These are phyloP conservation scores for Ustilago loliicola DNA, from an alignment of 1,284 basidiomycete species.

Conservation along the genomic window DNA sequence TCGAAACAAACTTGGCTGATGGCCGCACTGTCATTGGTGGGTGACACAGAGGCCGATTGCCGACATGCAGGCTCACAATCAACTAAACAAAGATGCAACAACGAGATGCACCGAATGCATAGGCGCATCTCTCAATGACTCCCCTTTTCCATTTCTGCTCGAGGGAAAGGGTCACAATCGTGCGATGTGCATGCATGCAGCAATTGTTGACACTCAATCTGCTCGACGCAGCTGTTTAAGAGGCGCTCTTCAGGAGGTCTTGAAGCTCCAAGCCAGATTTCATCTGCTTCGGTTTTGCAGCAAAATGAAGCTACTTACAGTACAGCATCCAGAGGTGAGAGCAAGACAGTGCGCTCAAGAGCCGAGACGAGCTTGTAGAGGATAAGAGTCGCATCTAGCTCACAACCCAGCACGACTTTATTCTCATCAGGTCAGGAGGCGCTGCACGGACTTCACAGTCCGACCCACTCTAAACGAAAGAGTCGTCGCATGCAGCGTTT, in stretches of 20 bases:
- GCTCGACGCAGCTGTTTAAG: too few relatives aligned
- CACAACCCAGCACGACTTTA: too few relatives aligned
- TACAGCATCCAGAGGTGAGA: too few relatives aligned
- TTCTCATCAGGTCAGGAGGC: background rate
- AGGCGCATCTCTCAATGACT: background rate
- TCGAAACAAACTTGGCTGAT: too few relatives aligned
- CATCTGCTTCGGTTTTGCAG: background rate
- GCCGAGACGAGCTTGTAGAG: too few relatives aligned
- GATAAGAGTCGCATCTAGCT: too few relatives aligned
- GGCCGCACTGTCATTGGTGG: background rate
- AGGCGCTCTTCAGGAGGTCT: too few relatives aligned
- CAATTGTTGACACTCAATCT: background rate
- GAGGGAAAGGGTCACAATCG: too few relatives aligned
- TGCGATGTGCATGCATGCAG: background rate
- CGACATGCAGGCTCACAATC: slow-evolving; percentile 7
- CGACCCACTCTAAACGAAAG: too few relatives aligned
- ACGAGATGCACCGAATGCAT: slow-evolving; percentile 2
- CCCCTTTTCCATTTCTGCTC: background rate
- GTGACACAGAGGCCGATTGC: slow-evolving; percentile 6
- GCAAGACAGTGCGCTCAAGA: too few relatives aligned
- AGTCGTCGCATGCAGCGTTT: too few relatives aligned
- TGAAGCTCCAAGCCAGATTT: background rate
- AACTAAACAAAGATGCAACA: slow-evolving; percentile 8
- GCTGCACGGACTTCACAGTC: slow-evolving; percentile 1
- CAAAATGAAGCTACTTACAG: too few relatives aligned